Conservation (phyloP, 1,284 basidiomycete genomes). For the Apiotrichum veenhuisii region DNA sequence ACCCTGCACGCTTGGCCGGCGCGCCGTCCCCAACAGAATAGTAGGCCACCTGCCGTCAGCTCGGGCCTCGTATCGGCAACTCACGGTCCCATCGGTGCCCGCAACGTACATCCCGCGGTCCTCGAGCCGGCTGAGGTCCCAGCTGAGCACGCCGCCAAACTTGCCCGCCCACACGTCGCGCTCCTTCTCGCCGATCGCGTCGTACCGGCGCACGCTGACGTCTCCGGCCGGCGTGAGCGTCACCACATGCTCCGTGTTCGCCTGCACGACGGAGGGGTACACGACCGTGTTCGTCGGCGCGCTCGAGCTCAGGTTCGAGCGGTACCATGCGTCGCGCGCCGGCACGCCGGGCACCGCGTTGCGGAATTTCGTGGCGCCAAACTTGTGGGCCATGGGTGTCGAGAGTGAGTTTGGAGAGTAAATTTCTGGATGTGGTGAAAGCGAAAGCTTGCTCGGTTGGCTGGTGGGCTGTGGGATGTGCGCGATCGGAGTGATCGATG, state of each 20-base stretch:
- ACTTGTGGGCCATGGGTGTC: constrained; percentile 27
- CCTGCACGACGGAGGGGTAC: constrained; percentile 36
- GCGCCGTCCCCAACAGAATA: constrained; percentile 1
- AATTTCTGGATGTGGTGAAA: background rate
- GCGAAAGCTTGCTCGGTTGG: no score
- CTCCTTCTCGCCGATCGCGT: constrained; percentile 6
- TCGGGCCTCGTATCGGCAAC: background rate
- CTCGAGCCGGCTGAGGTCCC: constrained; percentile 40
- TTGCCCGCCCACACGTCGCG: constrained; percentile 21
- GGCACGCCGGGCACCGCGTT: constrained; percentile 34
- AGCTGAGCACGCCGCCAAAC: constrained; percentile 37
- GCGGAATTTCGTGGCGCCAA: constrained; percentile 45
- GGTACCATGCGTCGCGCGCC: constrained; percentile 34
- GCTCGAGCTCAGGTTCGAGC: constrained; percentile 16
- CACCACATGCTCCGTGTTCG: constrained; percentile 32
- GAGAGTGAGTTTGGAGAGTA: background rate
- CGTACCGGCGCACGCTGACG: constrained; percentile 28
- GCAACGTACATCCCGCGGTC: constrained; percentile 32
- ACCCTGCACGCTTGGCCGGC: background rate
- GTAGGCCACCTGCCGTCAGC: constrained; percentile 10
- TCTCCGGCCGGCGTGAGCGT: constrained; percentile 35
- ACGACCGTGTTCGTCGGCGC: constrained; percentile 18
- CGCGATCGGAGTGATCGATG: background rate
- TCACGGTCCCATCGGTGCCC: constrained; percentile 33
- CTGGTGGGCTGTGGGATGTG: no score